Base-by-base conservation (phyloP, 1,284 basidiomycete genomes). In the Phylloporus sp. region DNA sequence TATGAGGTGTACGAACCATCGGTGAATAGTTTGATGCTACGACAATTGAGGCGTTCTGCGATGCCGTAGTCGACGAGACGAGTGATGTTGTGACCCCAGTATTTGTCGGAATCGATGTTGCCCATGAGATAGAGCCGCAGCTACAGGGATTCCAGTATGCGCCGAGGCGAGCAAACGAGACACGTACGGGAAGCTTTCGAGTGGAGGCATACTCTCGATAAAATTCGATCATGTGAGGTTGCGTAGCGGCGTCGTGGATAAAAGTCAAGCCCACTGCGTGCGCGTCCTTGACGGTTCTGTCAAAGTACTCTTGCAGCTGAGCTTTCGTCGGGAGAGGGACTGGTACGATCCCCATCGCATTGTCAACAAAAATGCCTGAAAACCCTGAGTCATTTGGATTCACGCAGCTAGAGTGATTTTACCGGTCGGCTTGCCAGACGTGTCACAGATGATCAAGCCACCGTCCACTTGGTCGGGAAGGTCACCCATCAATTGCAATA, bases 51-150 rank as follows among this genome's bases (percentile, higher is more conserved):
- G 37, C 87, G 84, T 8, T 81, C 84, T 58, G 90, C 84, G 44
- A 80, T 78, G 1, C 88, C 90, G 61, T 90, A 86, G 65, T 89
- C 80, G 37, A 86, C 70, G 5, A 95, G 78, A 22, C 82, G 84
- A 29, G 89, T 85, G 2, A 92, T 80, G 47, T 85, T 77, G 31
- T 82, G 79, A 11, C 90, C 89, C 82, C 92, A 93, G 69, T 91
- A 91, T 26, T 82, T 77, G 34, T 86, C 79, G 3, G 86, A 84
- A 52, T 86, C 80, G 10, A 81, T 74, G 68, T 84, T 76, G 2
- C 84, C 91, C 93, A 96, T 95, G 42, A 90, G 80, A 72, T 94
- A 94, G 58, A 94, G 81, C 3, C 92, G 85, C 46, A 92, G 83
- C 88, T 93, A 58, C 13, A 51, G 42, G 52, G 18, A 55, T 26